A percentile compares a stretch with the other conserved stretches of the same genome.
Conservation (phyloP, 129 eudicot genomes). For the Chrysanthemum seticuspe region DNA sequence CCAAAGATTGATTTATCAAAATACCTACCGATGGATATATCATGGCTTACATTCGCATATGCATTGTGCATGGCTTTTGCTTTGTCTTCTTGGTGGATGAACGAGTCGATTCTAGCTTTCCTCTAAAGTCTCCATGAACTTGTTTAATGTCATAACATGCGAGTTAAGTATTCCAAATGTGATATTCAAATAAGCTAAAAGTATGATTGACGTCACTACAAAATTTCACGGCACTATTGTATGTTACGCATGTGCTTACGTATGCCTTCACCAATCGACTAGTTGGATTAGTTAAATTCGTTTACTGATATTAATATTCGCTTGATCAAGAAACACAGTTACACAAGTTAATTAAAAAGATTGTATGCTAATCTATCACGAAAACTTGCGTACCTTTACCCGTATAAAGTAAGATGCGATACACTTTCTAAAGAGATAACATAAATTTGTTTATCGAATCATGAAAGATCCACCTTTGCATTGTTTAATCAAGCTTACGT, state of each 20-base stretch:
- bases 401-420: no score
- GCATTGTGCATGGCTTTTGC: slow-evolving; percentile 14
- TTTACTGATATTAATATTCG: neutral
- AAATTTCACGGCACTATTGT: neutral
- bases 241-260: neutral
- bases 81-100: slow-evolving; percentile 16
- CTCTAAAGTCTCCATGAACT: slow-evolving; percentile 7
- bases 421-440: no score
- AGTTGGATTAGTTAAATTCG: neutral
- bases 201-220: neutral
- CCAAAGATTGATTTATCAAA: neutral
- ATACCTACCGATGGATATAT: neutral
- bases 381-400: no score
- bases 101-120: slow-evolving; percentile 20
- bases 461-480: no score
- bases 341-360: no score
- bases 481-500: no score
- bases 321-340: neutral
- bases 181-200: neutral
- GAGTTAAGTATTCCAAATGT: neutral
- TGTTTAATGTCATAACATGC: slow-evolving; percentile 3
- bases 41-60: slow-evolving; percentile 15
- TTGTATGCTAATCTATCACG: no score
- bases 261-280: neutral
- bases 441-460: no score